Conservation (phyloP, 2,329 filamentous ascomycete species). For the Verticillium nonalfalfae region DNA sequence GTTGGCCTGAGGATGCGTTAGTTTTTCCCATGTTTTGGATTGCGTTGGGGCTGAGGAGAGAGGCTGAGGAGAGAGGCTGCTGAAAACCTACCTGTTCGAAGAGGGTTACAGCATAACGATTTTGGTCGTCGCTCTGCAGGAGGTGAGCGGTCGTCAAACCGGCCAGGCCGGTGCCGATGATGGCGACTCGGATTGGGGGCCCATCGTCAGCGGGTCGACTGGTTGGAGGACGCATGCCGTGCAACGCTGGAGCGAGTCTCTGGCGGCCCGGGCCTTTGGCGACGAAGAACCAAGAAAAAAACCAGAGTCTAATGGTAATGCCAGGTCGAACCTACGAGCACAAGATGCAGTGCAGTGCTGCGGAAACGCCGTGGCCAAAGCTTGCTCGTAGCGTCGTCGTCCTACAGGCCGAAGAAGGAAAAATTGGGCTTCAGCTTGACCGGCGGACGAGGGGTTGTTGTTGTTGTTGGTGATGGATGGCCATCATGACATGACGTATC, state of each 20-base stretch:
- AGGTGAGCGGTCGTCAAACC: conserved; percentile 28
- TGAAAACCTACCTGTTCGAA: conserved; percentile 27
- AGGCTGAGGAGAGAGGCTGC: neutral
- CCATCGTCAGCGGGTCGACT: neutral
- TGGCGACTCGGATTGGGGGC: conserved; percentile 17
- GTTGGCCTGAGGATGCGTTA: conserved; percentile 17
- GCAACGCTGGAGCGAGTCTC: neutral
- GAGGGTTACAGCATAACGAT: conserved; percentile 24
- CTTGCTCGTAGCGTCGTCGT: no score
- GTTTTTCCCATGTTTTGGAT: neutral
- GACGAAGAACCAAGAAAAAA: no score
- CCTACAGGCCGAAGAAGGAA: neutral
- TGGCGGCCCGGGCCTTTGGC: no score
- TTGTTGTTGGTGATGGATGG: neutral
- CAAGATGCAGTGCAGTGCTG: no score
- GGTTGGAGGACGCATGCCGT: neutral
- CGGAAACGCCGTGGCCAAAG: no score
- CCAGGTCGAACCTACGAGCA: no score
- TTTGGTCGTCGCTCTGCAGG: conserved; percentile 20
- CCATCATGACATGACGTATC: neutral
- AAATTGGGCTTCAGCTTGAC: neutral
- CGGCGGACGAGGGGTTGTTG: neutral
- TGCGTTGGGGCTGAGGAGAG: no score
- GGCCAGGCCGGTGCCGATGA: conserved; percentile 30
- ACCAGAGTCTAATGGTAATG: neutral